Percentiles rank a stretch among this genome's conserved stretches.
Conservation (phyloP, 441 rosid species). For the Macaranga tanarius region DNA sequence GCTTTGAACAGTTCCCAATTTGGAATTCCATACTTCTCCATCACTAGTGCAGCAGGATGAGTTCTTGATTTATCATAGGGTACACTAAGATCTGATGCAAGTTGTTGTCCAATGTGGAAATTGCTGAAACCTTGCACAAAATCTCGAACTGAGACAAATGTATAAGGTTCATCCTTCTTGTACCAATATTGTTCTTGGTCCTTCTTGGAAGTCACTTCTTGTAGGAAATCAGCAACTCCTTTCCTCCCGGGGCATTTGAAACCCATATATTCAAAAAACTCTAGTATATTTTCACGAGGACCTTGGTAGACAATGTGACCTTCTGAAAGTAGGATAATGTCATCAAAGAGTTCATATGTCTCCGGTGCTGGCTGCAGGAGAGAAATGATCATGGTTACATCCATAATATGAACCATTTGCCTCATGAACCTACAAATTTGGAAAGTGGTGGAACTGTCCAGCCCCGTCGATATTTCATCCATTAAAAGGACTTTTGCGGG, state of each 20-base stretch:
- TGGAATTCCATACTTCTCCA: conserved; percentile 56
- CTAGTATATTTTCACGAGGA: conserved; percentile 59
- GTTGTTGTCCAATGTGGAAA: conserved; percentile 62
- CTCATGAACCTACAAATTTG: conserved; percentile 78
- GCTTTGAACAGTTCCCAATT: conserved; percentile 66
- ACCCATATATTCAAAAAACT: conserved; percentile 72
- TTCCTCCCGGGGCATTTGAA: conserved; percentile 89
- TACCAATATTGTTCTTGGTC: conserved; percentile 94
- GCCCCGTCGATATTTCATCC: conserved; percentile 95
- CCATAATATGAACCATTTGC: conserved; percentile 84
- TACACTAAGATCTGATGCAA: conserved; percentile 48
- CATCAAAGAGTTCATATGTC: conserved; percentile 82
- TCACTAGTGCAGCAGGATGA: conserved; percentile 74
- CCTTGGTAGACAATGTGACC: conserved; percentile 87
- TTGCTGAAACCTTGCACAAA: conserved; percentile 53
- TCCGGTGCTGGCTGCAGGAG: conserved; percentile 96
- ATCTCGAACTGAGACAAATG: conserved; percentile 58
- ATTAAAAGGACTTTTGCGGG: conserved; percentile 79
- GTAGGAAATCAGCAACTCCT: conserved; percentile 88
- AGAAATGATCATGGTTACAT: conserved; percentile 71
- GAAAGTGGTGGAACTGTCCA: conserved; percentile 87
- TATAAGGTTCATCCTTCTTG: conserved; percentile 50
- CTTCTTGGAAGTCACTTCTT: conserved; percentile 90
- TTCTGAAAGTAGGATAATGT: conserved; percentile 72
- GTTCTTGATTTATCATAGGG: conserved; percentile 50